These are phyloP conservation scores for Cutaneotrichosporon sp. DNA, from an alignment of 1,284 basidiomycete genomes.

Conservation along the genomic window DNA sequence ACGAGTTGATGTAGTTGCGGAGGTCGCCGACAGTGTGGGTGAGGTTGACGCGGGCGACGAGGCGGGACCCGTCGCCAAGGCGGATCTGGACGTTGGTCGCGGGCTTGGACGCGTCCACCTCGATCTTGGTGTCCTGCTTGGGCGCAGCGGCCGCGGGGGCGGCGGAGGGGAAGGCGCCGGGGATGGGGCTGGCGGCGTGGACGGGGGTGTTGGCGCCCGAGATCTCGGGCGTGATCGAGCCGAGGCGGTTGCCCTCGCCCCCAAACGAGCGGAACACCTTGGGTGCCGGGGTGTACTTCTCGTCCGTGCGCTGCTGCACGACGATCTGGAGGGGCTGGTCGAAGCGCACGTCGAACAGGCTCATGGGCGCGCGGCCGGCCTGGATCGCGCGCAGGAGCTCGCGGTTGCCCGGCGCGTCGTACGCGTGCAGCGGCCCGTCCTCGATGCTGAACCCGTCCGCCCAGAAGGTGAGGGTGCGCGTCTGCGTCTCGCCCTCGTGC, in stretches of 20 bases:
- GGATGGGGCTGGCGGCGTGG: slow-evolving; percentile 23
- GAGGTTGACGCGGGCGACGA: slow-evolving; percentile 87
- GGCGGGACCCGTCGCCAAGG: slow-evolving; percentile 85
- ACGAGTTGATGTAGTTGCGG: slow-evolving; percentile 86
- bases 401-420: slow-evolving; percentile 77
- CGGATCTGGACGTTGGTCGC: slow-evolving; percentile 90
- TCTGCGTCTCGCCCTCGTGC: slow-evolving; percentile 65
- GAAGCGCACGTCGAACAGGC: slow-evolving; percentile 71
- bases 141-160: slow-evolving; percentile 33
- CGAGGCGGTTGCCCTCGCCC: slow-evolving; percentile 81
- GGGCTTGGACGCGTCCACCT: slow-evolving; percentile 62
- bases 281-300: slow-evolving; percentile 65
- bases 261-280: slow-evolving; percentile 60
- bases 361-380: slow-evolving; percentile 76
- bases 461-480: slow-evolving; percentile 89
- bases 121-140: slow-evolving; percentile 28
- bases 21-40: slow-evolving; percentile 87
- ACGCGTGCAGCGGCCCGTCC: slow-evolving; percentile 80
- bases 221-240: slow-evolving; percentile 44
- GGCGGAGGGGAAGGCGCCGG: slow-evolving; percentile 49
- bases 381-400: slow-evolving; percentile 77
- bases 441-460: slow-evolving; percentile 90
- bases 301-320: slow-evolving; percentile 70
- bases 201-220: background rate
- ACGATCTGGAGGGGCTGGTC: slow-evolving; percentile 86